Percentiles rank a stretch among this genome's conserved stretches.
Conservation (phyloP, 257 asterid species). For the Dorcoceras hygrometricum region DNA sequence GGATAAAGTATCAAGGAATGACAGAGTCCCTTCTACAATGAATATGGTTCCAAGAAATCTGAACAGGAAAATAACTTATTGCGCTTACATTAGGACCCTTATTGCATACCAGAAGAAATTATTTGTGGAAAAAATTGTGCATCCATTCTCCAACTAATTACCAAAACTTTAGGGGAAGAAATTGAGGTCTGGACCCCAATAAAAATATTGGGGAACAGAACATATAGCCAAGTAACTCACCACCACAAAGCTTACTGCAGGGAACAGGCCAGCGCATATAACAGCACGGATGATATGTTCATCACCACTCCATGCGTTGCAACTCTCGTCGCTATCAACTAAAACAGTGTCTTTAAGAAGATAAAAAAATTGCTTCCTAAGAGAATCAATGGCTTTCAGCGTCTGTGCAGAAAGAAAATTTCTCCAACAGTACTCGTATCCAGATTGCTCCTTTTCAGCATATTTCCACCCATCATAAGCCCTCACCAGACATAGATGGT, state of each 20-base stretch:
- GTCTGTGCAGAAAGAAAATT: conserved; percentile 91
- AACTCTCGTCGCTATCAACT: conserved; percentile 57
- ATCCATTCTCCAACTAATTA: neutral
- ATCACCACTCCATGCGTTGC: conserved; percentile 72
- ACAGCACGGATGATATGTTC: conserved; percentile 75
- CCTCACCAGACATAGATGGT: conserved; percentile 75
- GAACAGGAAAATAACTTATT: neutral
- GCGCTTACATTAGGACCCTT: neutral
- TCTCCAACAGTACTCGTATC: conserved; percentile 85
- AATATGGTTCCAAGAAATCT: neutral
- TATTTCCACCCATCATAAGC: conserved; percentile 94
- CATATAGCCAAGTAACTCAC: conserved; percentile 41
- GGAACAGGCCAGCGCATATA: conserved; percentile 86
- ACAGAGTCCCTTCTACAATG: neutral
- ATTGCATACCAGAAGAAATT: conserved; percentile 11
- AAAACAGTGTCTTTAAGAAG: conserved; percentile 75
- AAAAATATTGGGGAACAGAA: conserved; percentile 9
- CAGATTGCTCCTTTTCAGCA: conserved; percentile 69
- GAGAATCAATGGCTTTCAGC: conserved; percentile 86
- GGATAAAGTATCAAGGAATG: conserved; percentile 7
- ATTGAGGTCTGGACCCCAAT: conserved; percentile 11
- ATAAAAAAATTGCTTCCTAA: conserved; percentile 67
- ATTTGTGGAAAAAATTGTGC: conserved; percentile 8
- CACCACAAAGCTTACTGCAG: conserved; percentile 92
- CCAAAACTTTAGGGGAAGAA: neutral